Base-by-base conservation (phyloP, 179 eudicot genomes). In the Carnegiea gigantea region DNA sequence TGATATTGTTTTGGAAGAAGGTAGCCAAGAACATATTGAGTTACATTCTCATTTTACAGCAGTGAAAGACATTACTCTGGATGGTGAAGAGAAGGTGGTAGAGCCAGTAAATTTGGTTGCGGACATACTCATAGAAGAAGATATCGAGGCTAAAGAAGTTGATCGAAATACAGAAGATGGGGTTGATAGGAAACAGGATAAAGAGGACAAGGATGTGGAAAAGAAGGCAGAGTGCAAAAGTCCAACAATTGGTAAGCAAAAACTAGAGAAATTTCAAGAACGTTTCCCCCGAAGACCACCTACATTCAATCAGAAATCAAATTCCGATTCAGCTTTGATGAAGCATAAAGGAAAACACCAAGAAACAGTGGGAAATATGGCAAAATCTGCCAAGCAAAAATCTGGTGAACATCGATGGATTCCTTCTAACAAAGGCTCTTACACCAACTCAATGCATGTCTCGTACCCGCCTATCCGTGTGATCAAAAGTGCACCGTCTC, bases 381-480 rank as follows among this genome's bases (percentile, higher is more conserved):
- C 79, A 62, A 87, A 90, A 76, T 76, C 67, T 72, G 84, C 85
- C 53, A 92, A 92, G 87, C 90, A 92, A 82, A 90, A 83, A 82
- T 71, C 87, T 21, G 81, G 83, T 74, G 93, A 87, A 64, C 93
- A 91, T 46, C 85, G 88, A 64, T 92, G 97, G 98, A 90, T 90
- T 60, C 93, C 95, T 76, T 81, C 97, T 59, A 92, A 94, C 81
- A 93, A 94, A 85, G 93, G 93, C 33, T 88, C 91, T 65, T 90
- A 87, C 75, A 88, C 92, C 67, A 90, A 90, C 80, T 94, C 93
- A 36, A 89, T 95, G 97, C 98, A 92, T 80, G 90, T 92, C 26
- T 86, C 85, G 7, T 91, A 90, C 87, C 97, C 95, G 44, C 94
- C 92, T 75, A 85, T 90, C 78, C 90, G 98, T 70, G 73, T 70